Base-by-base conservation (phyloP, 1,284 basidiomycete genomes). In the Takashimella tepidaria region DNA sequence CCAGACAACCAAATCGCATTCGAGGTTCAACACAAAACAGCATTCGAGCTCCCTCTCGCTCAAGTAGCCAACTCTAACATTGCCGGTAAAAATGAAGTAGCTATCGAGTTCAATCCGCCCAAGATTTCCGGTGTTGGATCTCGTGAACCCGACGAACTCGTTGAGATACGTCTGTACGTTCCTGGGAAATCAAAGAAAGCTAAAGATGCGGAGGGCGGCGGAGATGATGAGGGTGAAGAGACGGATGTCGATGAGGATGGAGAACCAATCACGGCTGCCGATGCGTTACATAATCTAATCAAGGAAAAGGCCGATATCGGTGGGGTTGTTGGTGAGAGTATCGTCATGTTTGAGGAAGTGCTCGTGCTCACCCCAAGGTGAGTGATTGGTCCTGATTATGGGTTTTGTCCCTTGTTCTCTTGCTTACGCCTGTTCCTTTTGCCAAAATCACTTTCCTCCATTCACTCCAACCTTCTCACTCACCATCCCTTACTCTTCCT, bases 301-400 rank as follows among this genome's bases (percentile, higher is more conserved):
- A 97, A 96, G 79, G 92, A 97, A 68, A 92, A 89, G 77, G 95
- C 96, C 4, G 92, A 95, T 59, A 90, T 98, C 57, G 91, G 92
- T 1, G 88, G 92, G 68, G 88, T 93, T 16, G 83, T 86, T 1
- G 96, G 95, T 47, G 90, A 97, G 69, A 84, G 91, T 55, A 88
- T 99, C 47, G 83, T 98, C 66, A 90, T 91, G 68, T 97, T 99
- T 69, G 90, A 93, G 68, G 96, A 99, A 63, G 88, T 98, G 16
- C 83, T 96, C n/a, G 89, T 98, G 4, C 82, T 95, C 50, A 98
- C 96, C 0, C 96, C 96, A 21, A 84, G 80, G 77, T 76, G 46
- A 57, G 74, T 63, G n/a, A n/a, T n/a, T n/a, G n/a, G n/a, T 21
- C n/a, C n/a, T n/a, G n/a, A n/a, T n/a, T n/a, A n/a, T n/a, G n/a